Evolutionary conservation across 202 grass and related monocot genomes (phyloP).

Genomic region (Zizania palustris): DNA sequence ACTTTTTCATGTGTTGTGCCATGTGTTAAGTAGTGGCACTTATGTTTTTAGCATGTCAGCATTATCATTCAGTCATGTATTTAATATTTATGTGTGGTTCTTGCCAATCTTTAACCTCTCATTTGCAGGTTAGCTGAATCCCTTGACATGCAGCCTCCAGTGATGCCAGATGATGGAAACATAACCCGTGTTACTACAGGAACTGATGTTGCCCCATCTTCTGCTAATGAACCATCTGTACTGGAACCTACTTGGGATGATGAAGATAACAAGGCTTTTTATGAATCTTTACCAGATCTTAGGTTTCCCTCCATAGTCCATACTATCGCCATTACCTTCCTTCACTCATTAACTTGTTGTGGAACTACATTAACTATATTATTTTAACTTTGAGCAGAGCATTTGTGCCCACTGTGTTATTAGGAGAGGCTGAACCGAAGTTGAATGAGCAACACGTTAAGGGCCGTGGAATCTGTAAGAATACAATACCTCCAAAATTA

Average conservation of each 20-base stretch:
- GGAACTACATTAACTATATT: conserved; percentile 25
- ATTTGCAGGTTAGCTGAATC: conserved; percentile 83
- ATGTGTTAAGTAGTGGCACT: neutral
- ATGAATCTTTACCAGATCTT: conserved; percentile 94
- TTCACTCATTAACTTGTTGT: conserved; percentile 14
- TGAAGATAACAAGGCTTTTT: conserved; percentile 94
- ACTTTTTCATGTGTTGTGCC: conserved; percentile 1
- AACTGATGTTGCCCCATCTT: conserved; percentile 62
- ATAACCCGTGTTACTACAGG: conserved; percentile 90
- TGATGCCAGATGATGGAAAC: conserved; percentile 92
- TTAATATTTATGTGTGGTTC: conserved; percentile 19
- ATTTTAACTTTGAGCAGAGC: conserved; percentile 60
- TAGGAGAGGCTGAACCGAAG: conserved; percentile 89
- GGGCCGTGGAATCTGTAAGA: conserved; percentile 83
- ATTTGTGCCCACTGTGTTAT: conserved; percentile 93
- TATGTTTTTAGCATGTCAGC: conserved; percentile 5
- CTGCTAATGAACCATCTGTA: conserved; percentile 70
- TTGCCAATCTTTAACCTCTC: conserved; percentile 32
- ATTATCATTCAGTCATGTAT: conserved; percentile 4
- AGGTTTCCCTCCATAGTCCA: conserved; percentile 58
- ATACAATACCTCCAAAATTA: conserved; percentile 41
- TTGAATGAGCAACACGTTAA: conserved; percentile 56
- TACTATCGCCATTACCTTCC: conserved; percentile 11
- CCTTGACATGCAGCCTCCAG: conserved; percentile 94
- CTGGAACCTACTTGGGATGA: conserved; percentile 98